Percentiles rank a stretch among this genome's conserved stretches.
These are phyloP conservation scores for Graphilbum fragrans DNA, from an alignment of 2,329 filamentous ascomycete genomes.

Conservation along the genomic window DNA sequence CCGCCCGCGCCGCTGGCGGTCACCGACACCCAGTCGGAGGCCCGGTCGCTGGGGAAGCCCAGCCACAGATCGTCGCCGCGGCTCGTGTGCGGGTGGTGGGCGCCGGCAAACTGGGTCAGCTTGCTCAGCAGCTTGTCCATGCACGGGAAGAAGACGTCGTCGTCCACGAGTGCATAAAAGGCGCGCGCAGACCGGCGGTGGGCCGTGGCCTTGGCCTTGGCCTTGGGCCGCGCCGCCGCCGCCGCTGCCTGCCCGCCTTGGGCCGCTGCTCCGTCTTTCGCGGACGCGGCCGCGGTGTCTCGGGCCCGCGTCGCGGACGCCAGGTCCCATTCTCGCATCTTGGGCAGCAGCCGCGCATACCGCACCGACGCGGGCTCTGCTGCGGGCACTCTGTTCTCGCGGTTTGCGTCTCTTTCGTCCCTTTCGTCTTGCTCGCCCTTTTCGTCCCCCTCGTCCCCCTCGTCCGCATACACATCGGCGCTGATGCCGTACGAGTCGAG, in stretches of 20 bases:
- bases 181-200: neutral
- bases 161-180: constrained; percentile 32
- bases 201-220: neutral
- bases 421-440: neutral
- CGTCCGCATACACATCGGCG: constrained; percentile 14
- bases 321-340: constrained; percentile 1
- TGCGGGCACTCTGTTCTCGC: neutral
- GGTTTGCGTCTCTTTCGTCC: neutral
- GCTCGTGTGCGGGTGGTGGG: neutral
- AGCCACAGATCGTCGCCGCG: constrained; percentile 22
- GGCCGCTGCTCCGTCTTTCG: neutral
- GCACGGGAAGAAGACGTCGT: constrained; percentile 33
- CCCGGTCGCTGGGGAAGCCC: constrained; percentile 28
- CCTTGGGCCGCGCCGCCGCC: neutral
- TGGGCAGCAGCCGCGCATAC: constrained; percentile 7
- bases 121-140: constrained; percentile 24
- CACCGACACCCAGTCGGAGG: constrained; percentile 26
- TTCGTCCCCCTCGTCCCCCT: constrained; percentile 10
- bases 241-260: neutral
- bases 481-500: constrained; percentile 26
- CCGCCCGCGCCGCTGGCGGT: constrained; percentile 7
- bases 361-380: constrained; percentile 8
- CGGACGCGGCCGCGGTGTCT: neutral
- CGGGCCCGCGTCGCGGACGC: no score
- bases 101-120: constrained; percentile 18